phyloP scores from a whole-genome alignment of 78 protist species.

The Isochrysis galbana region DNA sequence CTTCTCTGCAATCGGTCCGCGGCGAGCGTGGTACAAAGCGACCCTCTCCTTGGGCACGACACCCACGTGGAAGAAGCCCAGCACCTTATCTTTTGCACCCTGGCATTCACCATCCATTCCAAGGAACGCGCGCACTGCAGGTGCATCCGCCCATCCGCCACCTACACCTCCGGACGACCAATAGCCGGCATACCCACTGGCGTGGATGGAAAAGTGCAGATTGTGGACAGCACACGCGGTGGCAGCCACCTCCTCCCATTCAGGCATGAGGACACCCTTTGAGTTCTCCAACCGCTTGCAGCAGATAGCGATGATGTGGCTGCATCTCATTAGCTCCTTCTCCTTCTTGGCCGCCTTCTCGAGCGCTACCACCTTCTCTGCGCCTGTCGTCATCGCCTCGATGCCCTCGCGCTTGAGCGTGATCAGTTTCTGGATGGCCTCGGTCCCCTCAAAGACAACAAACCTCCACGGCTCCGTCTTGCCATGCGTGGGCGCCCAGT shows the following conservation, averaged over 20 bases:
- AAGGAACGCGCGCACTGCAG: not conserved
- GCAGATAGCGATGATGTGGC: not conserved
- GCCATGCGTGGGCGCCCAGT: slow-evolving; percentile 52
- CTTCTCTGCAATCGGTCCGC: not conserved
- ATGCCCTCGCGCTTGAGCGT: not conserved
- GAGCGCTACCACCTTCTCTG: not conserved
- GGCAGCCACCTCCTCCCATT: slow-evolving; percentile 3
- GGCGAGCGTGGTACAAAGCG: not conserved
- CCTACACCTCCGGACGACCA: not conserved
- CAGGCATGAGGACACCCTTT: slow-evolving; percentile 14
- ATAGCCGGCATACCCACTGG: not conserved
- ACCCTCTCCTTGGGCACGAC: too few relatives aligned
- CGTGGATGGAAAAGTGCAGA: not conserved
- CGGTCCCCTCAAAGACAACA: not conserved
- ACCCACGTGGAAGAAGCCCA: slow-evolving; percentile 5
- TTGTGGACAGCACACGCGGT: slow-evolving; percentile 36
- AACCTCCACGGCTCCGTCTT: slow-evolving; percentile 49
- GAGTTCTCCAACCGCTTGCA: not conserved
- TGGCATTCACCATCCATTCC: not conserved
- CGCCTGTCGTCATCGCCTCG: too few relatives aligned
- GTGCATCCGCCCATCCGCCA: not conserved
- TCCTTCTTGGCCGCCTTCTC: not conserved
- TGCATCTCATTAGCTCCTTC: not conserved
- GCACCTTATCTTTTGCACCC: not conserved
- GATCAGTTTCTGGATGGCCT: not conserved